These are phyloP conservation scores for Trichoderma asperellum DNA, from an alignment of 2,329 filamentous ascomycete genomes.

Conservation along the genomic window DNA sequence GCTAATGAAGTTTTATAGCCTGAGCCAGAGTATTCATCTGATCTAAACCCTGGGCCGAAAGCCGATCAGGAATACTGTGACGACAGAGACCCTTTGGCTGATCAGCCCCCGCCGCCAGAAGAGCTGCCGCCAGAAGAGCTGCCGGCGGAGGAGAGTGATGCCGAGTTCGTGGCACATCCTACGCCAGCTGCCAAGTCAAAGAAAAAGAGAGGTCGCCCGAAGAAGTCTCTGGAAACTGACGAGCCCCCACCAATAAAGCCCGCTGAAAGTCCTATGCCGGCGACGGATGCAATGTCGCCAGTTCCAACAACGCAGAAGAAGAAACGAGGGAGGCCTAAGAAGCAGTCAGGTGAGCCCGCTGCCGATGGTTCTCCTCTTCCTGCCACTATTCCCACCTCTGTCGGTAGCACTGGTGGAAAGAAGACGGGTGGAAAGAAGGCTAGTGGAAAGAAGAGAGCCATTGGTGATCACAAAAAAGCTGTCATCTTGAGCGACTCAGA, in stretches of 20 bases:
- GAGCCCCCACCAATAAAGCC: constrained; percentile 26
- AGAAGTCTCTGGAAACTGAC: constrained; percentile 33
- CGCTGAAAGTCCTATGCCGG: not conserved
- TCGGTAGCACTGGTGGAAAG: not conserved
- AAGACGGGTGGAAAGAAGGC: not conserved
- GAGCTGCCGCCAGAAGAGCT: not conserved
- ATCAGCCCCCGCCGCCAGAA: constrained; percentile 1
- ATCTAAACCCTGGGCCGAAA: constrained; percentile 3
- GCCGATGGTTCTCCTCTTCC: constrained; percentile 32
- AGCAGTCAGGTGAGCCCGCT: constrained; percentile 31
- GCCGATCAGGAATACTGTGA: constrained; percentile 16
- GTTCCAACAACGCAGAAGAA: constrained; percentile 37
- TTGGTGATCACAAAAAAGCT: not conserved
- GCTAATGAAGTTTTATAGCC: constrained; percentile 12
- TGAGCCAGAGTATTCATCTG: constrained; percentile 2
- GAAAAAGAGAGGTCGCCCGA: constrained; percentile 42
- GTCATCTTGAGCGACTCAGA: not conserved
- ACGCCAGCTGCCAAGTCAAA: constrained; percentile 34
- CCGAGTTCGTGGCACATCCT: constrained; percentile 24
- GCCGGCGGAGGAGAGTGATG: constrained; percentile 28
- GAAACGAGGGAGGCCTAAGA: constrained; percentile 50
- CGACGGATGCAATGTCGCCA: constrained; percentile 2
- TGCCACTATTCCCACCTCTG: not conserved
- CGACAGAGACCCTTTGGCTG: constrained; percentile 1
- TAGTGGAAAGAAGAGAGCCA: constrained; percentile 7